phyloP scores from a whole-genome alignment of 768 basidiomycete species.

The Kwoniella heveanensis region DNA sequence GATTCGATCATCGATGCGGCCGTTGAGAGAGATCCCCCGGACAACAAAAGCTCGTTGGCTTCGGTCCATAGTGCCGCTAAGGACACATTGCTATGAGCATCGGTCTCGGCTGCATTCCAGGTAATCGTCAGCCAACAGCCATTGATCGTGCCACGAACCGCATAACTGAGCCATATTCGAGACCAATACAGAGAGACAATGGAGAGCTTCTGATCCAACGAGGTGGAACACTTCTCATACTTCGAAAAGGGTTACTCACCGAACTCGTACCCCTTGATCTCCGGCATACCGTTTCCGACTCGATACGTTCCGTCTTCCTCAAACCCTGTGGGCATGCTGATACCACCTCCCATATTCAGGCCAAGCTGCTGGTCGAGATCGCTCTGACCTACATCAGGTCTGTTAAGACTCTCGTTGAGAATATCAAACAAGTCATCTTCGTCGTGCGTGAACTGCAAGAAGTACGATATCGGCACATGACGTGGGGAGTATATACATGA shows the following conservation, averaged over 20 bases:
- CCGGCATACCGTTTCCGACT: conserved; percentile 70
- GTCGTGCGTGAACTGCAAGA: conserved; percentile 42
- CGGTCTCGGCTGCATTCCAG: neutral
- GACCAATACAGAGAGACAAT: neutral
- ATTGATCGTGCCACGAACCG: neutral
- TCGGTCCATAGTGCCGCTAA: conserved; percentile 54
- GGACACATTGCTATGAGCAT: conserved; percentile 3
- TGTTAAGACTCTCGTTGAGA: conserved; percentile 49
- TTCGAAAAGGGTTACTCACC: too few relatives aligned
- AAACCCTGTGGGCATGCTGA: conserved; percentile 7
- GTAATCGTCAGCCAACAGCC: neutral
- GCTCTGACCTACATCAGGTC: conserved; percentile 39
- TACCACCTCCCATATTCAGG: conserved; percentile 3
- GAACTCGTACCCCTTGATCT: conserved; percentile 72
- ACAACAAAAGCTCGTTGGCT: conserved; percentile 74
- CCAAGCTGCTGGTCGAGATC: conserved; percentile 29
- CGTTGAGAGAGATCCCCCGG: conserved; percentile 83
- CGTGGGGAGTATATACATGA: conserved; percentile 2
- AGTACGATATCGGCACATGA: neutral
- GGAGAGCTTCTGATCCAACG: too few relatives aligned
- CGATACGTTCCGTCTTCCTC: conserved; percentile 21
- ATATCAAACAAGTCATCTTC: conserved; percentile 53
- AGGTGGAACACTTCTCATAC: too few relatives aligned
- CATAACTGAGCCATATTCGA: neutral
- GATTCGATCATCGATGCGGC: conserved; percentile 85